Conservation (phyloP, 352 stramenopile species). For the Globisporangium paddicum region DNA sequence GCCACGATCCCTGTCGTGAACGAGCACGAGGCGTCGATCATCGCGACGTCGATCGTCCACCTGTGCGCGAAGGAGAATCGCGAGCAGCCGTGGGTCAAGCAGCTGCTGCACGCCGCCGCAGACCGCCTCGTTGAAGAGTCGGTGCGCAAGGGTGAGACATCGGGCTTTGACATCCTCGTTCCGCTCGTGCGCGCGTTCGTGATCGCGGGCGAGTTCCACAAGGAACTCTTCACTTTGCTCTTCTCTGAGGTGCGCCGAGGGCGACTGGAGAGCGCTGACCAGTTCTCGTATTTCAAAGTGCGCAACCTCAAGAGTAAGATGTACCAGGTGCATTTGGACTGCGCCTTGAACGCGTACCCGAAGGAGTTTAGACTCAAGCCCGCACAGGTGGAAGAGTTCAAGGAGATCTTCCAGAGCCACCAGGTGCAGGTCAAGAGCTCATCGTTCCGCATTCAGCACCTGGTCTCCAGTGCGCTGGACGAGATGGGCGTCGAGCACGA, state of each 20-base stretch:
- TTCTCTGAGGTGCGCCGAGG: slow-evolving; percentile 44
- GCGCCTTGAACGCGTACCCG: slow-evolving; percentile 25
- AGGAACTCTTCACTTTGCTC: slow-evolving; percentile 32
- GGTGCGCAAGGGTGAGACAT: slow-evolving; percentile 14
- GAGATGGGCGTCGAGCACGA: slow-evolving; percentile 44
- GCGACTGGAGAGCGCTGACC: slow-evolving; percentile 26
- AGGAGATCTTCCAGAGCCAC: slow-evolving; percentile 34
- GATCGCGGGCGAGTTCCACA: slow-evolving; percentile 52
- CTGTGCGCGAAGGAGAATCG: slow-evolving; percentile 48
- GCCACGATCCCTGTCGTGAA: slow-evolving; percentile 21
- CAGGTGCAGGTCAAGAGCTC: slow-evolving; percentile 49
- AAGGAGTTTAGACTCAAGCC: slow-evolving; percentile 30
- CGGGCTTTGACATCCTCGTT: slow-evolving; percentile 27
- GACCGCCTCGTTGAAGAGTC: slow-evolving; percentile 29
- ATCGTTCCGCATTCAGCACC: slow-evolving; percentile 52
- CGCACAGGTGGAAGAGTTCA: slow-evolving; percentile 29
- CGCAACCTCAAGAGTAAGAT: slow-evolving; percentile 39
- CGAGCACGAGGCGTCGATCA: slow-evolving; percentile 39
- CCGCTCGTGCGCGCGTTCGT: slow-evolving; percentile 45
- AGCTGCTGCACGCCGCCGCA: slow-evolving; percentile 34
- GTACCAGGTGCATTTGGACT: slow-evolving; percentile 69
- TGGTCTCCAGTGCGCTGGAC: slow-evolving; percentile 52
- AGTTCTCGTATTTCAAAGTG: slow-evolving; percentile 27
- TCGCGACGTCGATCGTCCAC: slow-evolving; percentile 40
- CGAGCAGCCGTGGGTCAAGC: slow-evolving; percentile 40